Evolutionary conservation across 1,139 yeast genomes (phyloP).

Genomic region (Hemisphaericaspora xylofermentans): DNA sequence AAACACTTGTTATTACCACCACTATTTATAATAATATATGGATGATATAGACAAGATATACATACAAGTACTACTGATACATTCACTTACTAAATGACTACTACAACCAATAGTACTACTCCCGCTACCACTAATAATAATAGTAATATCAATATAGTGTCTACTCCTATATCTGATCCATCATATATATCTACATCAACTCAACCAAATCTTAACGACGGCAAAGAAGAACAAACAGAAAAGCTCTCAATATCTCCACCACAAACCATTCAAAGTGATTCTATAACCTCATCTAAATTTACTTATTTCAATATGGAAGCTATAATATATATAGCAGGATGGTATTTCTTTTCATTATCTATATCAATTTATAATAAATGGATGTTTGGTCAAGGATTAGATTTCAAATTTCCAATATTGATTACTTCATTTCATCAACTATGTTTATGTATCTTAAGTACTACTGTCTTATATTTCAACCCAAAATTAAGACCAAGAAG

Average conservation of each 20-base stretch:
- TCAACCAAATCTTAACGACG: too few relatives aligned
- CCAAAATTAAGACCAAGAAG: slow-evolving; percentile 50
- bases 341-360: slow-evolving; percentile 65
- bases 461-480: slow-evolving; percentile 39
- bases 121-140: not conserved
- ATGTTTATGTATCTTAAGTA: slow-evolving; percentile 55
- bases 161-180: too few relatives aligned
- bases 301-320: slow-evolving; percentile 10
- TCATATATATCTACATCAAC: too few relatives aligned
- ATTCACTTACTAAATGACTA: not conserved
- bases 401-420: slow-evolving; percentile 79
- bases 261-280: not conserved
- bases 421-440: slow-evolving; percentile 85
- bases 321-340: slow-evolving; percentile 36
- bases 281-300: not conserved
- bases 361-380: slow-evolving; percentile 92
- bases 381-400: slow-evolving; percentile 84
- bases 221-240: not conserved
- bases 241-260: not conserved
- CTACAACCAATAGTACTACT: not conserved
- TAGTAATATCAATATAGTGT: not conserved
- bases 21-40: too few relatives aligned
- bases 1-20: too few relatives aligned
- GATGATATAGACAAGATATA: too few relatives aligned
- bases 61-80: not conserved